These are phyloP conservation scores for slime mould (Dictyostelium discoideum) DNA, from an alignment of 78 protist genomes.

Conservation along the genomic window DNA sequence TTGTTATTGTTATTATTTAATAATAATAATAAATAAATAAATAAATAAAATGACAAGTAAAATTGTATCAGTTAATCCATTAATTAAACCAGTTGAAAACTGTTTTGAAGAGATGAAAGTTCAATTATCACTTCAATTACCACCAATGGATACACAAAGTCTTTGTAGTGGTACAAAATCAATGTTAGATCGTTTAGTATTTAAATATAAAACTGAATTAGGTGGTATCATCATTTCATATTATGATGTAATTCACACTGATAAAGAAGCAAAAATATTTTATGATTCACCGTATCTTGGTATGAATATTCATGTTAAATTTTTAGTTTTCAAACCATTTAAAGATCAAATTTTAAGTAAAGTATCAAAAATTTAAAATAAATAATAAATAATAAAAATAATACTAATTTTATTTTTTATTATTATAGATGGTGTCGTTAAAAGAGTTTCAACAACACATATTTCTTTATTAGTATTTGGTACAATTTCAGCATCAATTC, in stretches of 20 bases:
- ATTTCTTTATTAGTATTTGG: constrained; percentile 60
- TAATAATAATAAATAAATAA: neutral
- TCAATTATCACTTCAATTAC: constrained; percentile 2
- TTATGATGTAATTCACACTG: constrained; percentile 6
- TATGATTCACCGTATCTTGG: constrained; percentile 47
- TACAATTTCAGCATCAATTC: constrained; percentile 46
- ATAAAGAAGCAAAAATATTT: constrained; percentile 28
- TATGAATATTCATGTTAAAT: constrained; percentile 24
- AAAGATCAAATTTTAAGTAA: constrained; percentile 50
- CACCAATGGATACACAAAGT: constrained; percentile 52
- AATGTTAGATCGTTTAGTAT: constrained; percentile 43
- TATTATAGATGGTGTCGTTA: constrained; percentile 52
- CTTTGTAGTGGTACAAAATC: constrained; percentile 32
- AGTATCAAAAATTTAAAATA: neutral
- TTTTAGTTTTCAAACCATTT: constrained; percentile 49
- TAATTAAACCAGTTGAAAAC: constrained; percentile 20
- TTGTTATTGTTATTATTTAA: too few relatives aligned
- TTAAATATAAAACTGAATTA: constrained; percentile 34
- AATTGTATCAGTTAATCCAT: neutral
- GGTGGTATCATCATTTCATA: constrained; percentile 59
- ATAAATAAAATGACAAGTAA: neutral
- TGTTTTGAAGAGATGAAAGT: constrained; percentile 41
- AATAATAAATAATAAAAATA: too few relatives aligned
- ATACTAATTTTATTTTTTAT: too few relatives aligned
- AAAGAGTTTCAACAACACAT: constrained; percentile 78